phyloP scores from a whole-genome alignment of 495 filamentous ascomycete genomes.

The Trichoderma asperelloides region DNA sequence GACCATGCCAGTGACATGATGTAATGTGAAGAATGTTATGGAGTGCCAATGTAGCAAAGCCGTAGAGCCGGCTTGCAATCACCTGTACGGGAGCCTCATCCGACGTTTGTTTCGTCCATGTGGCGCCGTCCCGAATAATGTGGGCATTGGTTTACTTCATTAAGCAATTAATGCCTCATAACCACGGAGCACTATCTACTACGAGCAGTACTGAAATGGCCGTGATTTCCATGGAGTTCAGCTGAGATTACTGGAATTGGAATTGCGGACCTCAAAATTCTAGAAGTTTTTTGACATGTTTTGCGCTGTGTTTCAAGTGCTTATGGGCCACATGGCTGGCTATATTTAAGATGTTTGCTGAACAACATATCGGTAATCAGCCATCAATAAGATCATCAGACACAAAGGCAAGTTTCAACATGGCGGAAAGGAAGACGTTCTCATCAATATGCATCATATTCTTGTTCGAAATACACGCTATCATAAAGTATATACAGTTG shows the following conservation, averaged over 20 bases:
- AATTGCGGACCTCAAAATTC: too few relatives aligned
- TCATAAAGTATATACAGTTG: not conserved
- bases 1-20: not conserved
- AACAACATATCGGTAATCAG: not conserved
- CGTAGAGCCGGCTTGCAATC: not conserved
- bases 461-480: not conserved
- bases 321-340: not conserved
- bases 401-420: not conserved
- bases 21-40: not conserved
- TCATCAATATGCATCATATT: too few relatives aligned
- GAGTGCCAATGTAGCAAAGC: not conserved
- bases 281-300: not conserved
- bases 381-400: not conserved
- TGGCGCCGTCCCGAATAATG: not conserved
- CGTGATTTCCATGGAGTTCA: not conserved
- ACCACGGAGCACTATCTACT: not conserved
- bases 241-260: too few relatives aligned
- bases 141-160: not conserved
- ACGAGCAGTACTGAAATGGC: not conserved
- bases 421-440: not conserved
- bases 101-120: not conserved
- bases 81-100: not conserved
- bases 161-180: not conserved
- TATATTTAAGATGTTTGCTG: not conserved
- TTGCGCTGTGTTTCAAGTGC: not conserved